These are phyloP conservation scores for Quercus gilva DNA, from an alignment of 306 rosid species.

Conservation along the genomic window DNA sequence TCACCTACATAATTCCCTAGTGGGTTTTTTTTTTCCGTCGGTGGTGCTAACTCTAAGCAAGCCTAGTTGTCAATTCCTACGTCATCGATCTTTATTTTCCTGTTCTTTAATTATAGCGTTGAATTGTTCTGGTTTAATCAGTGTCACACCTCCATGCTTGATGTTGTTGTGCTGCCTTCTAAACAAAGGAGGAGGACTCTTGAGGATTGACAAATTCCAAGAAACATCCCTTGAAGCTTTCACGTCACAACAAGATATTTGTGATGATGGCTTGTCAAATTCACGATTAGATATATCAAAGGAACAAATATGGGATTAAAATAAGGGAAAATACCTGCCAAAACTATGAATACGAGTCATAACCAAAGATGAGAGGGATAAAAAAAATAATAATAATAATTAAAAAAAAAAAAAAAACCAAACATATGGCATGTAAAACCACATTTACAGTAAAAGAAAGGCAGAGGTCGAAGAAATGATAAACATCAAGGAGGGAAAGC, in stretches of 20 bases:
- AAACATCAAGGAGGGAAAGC: constrained; percentile 21
- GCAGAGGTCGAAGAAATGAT: constrained; percentile 5
- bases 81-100: too few relatives aligned
- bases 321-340: constrained; percentile 22
- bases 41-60: too few relatives aligned
- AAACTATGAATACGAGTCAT: background rate
- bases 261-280: background rate
- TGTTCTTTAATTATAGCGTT: too few relatives aligned
- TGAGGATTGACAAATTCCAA: background rate
- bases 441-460: constrained; percentile 14
- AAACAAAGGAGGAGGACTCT: background rate
- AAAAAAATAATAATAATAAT: too few relatives aligned
- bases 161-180: background rate
- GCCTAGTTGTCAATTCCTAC: too few relatives aligned
- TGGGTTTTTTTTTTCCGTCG: background rate
- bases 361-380: background rate
- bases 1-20: background rate
- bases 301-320: constrained; percentile 15
- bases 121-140: too few relatives aligned
- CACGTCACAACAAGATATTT: background rate
- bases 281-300: background rate
- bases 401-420: background rate
- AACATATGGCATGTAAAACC: background rate
- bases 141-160: background rate
- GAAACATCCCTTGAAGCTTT: constrained; percentile 3